Evolutionary conservation across 2,329 filamentous ascomycete genomes (phyloP), one percentile per base, ranked within the genome.

Genomic region (Monosporascus sp.): DNA sequence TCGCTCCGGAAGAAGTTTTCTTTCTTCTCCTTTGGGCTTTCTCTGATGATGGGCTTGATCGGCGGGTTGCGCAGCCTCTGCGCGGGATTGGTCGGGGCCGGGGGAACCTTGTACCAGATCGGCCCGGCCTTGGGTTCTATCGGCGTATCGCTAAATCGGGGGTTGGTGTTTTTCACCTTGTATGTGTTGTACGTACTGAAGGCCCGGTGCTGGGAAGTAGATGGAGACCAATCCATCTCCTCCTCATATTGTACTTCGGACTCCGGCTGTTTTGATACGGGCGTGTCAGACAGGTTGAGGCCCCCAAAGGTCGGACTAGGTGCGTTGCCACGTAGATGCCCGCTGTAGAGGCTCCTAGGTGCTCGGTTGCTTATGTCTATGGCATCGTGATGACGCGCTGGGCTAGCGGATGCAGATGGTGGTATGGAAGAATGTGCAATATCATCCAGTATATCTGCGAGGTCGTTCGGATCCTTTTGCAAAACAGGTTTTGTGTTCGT

Each of bases 171-270:
- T 45, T 72, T 70, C 54, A 68, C 60, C 49, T 67, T 68, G 42
- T 72, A 66, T 17, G 72, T 60, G 37, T 74, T 67, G 46, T 72
- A 67, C 45, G 76, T 69, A 54, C 73, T 76, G 63, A 84, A 84
- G 8, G 79, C 80, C 50, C 80, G 78, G 54, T 83, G 71, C 48
- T 74, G 72, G n/a, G 78, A 77, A 51, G 74, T 72, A 0, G 82
- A 83, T 1, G 85, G 85, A 2, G 84, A 81, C 83, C 87, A 90
- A 62, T 91, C 88, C 88, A 92, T 91, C 51, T 80, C 79, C 39
- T 86, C 81, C 1, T 72, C 73, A 52, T 78, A 72, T 8, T 73
- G 69, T 1, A 57, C 50, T 22, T 64, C 55, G 37, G 59, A 54
- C 37, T 60, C 45, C 11, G 46, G 56, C 27, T 48, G 37, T n/a